phyloP scores from a whole-genome alignment of 176 grass and related monocot genomes.

The Phoenix dactylifera region DNA sequence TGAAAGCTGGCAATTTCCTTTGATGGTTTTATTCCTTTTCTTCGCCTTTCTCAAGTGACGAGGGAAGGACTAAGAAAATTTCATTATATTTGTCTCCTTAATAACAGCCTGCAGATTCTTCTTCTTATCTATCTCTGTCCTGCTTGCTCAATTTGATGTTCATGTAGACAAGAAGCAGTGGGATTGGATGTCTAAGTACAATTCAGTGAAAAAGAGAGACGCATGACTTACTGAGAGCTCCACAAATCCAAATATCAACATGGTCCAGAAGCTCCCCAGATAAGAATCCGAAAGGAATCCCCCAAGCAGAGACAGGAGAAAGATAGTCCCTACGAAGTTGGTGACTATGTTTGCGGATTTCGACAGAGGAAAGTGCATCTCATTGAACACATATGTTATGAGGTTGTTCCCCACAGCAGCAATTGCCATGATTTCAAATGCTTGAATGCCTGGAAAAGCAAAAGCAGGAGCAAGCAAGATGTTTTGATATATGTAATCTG shows the following conservation, averaged over 20 bases:
- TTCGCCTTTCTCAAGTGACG: too few relatives aligned
- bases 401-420: constrained; percentile 20
- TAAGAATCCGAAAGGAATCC: constrained; percentile 18
- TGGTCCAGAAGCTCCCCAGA: constrained; percentile 20
- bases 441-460: constrained; percentile 15
- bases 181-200: too few relatives aligned
- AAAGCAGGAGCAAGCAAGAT: not conserved
- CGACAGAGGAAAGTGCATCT: constrained; percentile 15
- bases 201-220: not conserved
- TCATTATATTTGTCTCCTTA: too few relatives aligned
- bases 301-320: constrained; percentile 15
- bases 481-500: not conserved
- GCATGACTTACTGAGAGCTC: constrained; percentile 14
- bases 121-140: too few relatives aligned
- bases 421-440: constrained; percentile 23
- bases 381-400: constrained; percentile 19
- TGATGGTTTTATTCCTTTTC: too few relatives aligned
- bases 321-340: constrained; percentile 15
- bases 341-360: constrained; percentile 21
- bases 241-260: constrained; percentile 24
- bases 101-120: too few relatives aligned
- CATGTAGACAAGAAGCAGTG: too few relatives aligned
- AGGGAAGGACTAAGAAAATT: too few relatives aligned
- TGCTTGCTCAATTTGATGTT: too few relatives aligned
- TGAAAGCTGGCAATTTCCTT: too few relatives aligned